Base-by-base conservation (phyloP, 495 filamentous ascomycete species). In the Halenospora varia region DNA sequence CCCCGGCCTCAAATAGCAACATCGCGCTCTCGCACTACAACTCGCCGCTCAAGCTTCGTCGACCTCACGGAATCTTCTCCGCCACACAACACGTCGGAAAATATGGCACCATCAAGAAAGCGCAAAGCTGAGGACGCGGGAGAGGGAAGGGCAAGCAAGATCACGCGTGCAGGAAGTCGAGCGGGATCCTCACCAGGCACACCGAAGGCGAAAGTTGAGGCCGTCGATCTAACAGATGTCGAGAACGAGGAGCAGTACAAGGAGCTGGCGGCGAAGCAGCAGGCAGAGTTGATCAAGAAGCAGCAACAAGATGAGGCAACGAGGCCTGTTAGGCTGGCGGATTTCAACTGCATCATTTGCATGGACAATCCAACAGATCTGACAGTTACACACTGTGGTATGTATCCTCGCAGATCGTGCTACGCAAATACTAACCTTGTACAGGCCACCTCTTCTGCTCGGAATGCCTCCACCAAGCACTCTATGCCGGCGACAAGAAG, bases 371-470 rank as follows among this genome's bases (percentile, higher is more conserved):
- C 81, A 2, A 86, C 77, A 18, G 77, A 88, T 65, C 68, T 92
- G 59, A 93, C 88, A 1, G 85, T 84, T 42, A 96, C 91, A 1
- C 77, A 86, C 62, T 96, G 91, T 68, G 91, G 91, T 94, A 83
- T 67, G 88, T 78, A 6, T 24, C 46, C 45, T 11, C 44, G 49
- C 19, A 3, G 2, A n/a, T n/a, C 10, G 8, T 6, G 47, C 25
- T 10, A 49, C 11, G 23, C 47, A n/a, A 8, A 3, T 49, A 19
- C 47, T 49, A 25, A 49, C 47, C 25, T 20, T 25, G 24, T 22
- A 1, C 44, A 95, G 90, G 90, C 1, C 91, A 96, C 70, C 76
- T 96, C 10, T 95, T 93, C 71, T 96, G 91, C 63, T 83, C 88
- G 59, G 82, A 82, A 25, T 96, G 91, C 67, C 81, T 96, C 6